A percentile compares a stretch with the other conserved stretches of the same genome.
These are phyloP conservation scores for Pittosporum tobira DNA, from an alignment of 129 eudicot genomes.

Conservation along the genomic window DNA sequence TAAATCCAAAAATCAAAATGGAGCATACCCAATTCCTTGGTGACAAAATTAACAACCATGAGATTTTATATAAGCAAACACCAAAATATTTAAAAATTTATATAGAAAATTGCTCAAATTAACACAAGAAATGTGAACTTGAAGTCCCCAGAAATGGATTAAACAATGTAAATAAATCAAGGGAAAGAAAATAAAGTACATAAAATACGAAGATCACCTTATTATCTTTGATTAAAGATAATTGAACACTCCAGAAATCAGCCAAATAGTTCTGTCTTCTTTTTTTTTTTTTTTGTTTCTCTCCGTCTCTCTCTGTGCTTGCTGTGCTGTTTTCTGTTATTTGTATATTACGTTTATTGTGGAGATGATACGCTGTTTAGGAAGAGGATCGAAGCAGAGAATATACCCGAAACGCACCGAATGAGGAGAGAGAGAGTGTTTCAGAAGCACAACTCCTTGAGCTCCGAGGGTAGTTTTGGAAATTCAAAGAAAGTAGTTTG, in stretches of 20 bases:
- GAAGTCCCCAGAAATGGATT: not conserved
- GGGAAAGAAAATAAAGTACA: not conserved
- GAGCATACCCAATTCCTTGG: not conserved
- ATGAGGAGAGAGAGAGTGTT: not conserved
- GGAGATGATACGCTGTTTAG: conserved; percentile 5
- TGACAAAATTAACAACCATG: not conserved
- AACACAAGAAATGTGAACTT: not conserved
- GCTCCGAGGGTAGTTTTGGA: not conserved
- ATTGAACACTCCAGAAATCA: not conserved
- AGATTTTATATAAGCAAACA: not conserved
- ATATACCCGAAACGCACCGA: not conserved
- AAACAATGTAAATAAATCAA: not conserved
- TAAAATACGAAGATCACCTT: not conserved
- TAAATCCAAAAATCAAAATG: not conserved
- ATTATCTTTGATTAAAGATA: no score
- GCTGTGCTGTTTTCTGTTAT: no score
- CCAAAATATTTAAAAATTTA: no score
- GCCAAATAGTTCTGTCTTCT: not conserved
- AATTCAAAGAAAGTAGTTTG: not conserved
- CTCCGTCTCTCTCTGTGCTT: not conserved
- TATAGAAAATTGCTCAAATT: not conserved
- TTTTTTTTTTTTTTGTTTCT: not conserved
- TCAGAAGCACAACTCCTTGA: not conserved
- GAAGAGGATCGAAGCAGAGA: conserved; percentile 12
- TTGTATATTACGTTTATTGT: not conserved